phyloP scores from a whole-genome alignment of 2,329 filamentous ascomycete species.

The Magnaporthales sp. region DNA sequence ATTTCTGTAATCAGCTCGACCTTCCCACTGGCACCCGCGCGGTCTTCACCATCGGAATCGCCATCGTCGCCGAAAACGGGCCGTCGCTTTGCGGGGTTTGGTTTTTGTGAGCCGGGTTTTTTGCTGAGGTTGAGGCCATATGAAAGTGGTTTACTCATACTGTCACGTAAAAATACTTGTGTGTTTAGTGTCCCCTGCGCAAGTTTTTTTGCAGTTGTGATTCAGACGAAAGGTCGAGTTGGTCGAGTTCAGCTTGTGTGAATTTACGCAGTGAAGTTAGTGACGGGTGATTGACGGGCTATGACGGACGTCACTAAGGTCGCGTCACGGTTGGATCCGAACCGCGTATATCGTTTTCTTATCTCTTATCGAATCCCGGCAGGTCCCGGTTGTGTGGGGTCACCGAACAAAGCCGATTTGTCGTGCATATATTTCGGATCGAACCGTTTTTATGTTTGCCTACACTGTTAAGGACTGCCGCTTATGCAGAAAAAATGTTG shows the following conservation, averaged over 20 bases:
- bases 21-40: slow-evolving; percentile 22
- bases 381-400: not conserved
- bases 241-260: too few species aligned
- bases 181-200: not conserved
- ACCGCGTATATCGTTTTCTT: not conserved
- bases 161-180: not conserved
- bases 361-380: not conserved
- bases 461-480: not conserved
- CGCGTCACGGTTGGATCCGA: not conserved
- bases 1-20: slow-evolving; percentile 54
- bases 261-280: not conserved
- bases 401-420: not conserved
- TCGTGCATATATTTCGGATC: not conserved
- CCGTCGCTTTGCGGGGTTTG: slow-evolving; percentile 36
- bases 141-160: slow-evolving; percentile 8
- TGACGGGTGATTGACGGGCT: not conserved
- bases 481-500: not conserved
- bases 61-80: slow-evolving; percentile 47
- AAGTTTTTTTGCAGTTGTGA: not conserved
- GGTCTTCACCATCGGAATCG: slow-evolving; percentile 42
- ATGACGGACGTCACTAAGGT: not conserved
- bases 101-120: slow-evolving; percentile 48
- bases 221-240: not conserved
- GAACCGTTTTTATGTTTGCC: not conserved
- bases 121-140: slow-evolving; percentile 17